Base-by-base conservation (phyloP, 2,329 filamentous ascomycete species). In the Hypoxylon sp. region DNA sequence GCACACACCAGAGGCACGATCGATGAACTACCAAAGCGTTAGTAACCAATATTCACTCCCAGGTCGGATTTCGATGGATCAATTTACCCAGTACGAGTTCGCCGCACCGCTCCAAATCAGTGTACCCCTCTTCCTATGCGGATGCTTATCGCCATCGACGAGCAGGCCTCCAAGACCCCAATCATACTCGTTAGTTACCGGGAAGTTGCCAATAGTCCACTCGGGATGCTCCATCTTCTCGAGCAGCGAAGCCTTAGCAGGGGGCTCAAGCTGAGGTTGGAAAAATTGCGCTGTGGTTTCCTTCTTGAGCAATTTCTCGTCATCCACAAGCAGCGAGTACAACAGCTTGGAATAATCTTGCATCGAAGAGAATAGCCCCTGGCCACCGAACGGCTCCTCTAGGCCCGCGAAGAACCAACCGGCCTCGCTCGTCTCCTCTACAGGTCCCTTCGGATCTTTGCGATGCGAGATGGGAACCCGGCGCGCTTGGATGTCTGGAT, bases 21-120 rank as follows among this genome's bases (percentile, higher is more conserved):
- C 69, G 27, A 72, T 58, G 49, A 66, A 66, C 66, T 70, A 19
- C 0, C 6, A 19, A 7, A 1, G 0, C 9, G 23, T 44, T 20
- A 42, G 19, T 55, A 62, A 71, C 17, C 11, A n/a, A 20, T n/a
- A 20, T 27, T 16, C 5, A 26, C 31, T 12, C 16, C 4, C 12
- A 38, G 20, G n/a, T 2, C 2, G 8, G 12, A 13, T 40, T 15
- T 13, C 15, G n/a, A 6, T 12, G n/a, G n/a, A n/a, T n/a, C 13
- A 69, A 63, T 75, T 60, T 55, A 73, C 72, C 78, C 77, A 81
- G 12, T 71, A 69, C 3, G 75, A 55, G 60, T 80, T 80, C 7
- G 72, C 67, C 49, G 75, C 69, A 0, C 77, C 77, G 32, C 71
- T 67, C 77, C 77, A 80, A 4, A 64, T 63, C 53, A 78, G 20